Evolutionary conservation across 176 grass and related monocot genomes (phyloP), one percentile per base, ranked within the genome.

Genomic region (Aechmea fasciata): DNA sequence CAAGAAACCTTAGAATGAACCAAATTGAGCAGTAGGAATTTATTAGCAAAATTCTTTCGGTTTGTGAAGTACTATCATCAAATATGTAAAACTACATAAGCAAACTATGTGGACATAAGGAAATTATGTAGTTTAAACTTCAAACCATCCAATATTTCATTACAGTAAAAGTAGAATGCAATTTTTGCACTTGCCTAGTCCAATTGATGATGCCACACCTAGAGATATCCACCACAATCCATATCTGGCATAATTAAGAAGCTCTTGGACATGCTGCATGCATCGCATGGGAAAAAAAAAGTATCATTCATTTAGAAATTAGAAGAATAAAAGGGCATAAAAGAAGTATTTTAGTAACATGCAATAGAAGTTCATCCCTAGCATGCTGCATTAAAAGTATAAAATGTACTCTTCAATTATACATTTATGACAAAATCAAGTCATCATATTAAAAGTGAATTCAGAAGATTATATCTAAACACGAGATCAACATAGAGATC

Each of bases 191-290:
- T 85, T 88, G 79, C 94, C 94, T 77, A 97, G 74, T 75, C 94
- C 89, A 75, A 97, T 87, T 6, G 94, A 97, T 81, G 94, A 97
- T 81, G 82, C 87, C 10, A 97, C 94, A 64, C 89, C 94, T 67
- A 97, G 79, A 75, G 85, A 59, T 50, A 87, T 26, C 94, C 94
- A 97, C 94, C 94, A 97, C 52, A 97, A 78, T 59, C 73, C 79
- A 85, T 83, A 97, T 76, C 74, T 83, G 51, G 73, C 55, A 80
- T 93, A 97, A 71, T 49, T 55, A 85, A 93, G 63, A 65, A 97
- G 53, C 71, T 97, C 89, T 15, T 85, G 80, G 29, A 87, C 69
- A 85, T 85, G 77, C 94, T 97, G 87, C 75, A 89, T 75, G 41
- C n/a, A 79, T 65, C 22, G 76, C 50, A 73, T 63, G 1, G 78